phyloP scores from a whole-genome alignment of 495 filamentous ascomycete species.

The Xylaria intraflava region DNA sequence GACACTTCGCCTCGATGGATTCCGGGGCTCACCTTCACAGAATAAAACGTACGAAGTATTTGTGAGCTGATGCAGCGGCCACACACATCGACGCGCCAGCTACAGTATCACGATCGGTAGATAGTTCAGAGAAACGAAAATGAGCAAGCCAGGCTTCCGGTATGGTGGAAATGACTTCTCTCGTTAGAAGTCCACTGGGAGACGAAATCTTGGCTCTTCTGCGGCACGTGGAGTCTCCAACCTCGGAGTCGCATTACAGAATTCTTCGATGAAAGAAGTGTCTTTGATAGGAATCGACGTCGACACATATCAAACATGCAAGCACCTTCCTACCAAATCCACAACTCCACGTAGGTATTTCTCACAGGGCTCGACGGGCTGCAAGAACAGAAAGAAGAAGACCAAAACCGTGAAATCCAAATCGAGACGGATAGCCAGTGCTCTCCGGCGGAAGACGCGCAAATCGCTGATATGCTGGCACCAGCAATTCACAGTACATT shows the following conservation, averaged over 20 bases:
- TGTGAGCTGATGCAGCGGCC: too few species aligned
- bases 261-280: slow-evolving; percentile 17
- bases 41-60: too few species aligned
- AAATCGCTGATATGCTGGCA: slow-evolving; percentile 1
- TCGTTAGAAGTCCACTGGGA: slow-evolving; percentile 10
- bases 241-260: slow-evolving; percentile 10
- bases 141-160: slow-evolving; percentile 4
- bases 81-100: too few species aligned
- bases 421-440: slow-evolving; percentile 3
- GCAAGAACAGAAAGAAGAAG: slow-evolving; percentile 8
- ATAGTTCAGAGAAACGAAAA: too few species aligned
- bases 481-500: slow-evolving; percentile 5
- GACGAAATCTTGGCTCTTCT: slow-evolving; percentile 15
- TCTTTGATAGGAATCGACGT: slow-evolving; percentile 16
- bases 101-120: too few species aligned
- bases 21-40: too few species aligned
- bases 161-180: slow-evolving; percentile 1
- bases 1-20: too few species aligned
- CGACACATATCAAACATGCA: slow-evolving; percentile 15
- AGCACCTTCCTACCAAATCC: slow-evolving; percentile 9
- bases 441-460: slow-evolving; percentile 1
- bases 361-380: slow-evolving; percentile 5
- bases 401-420: slow-evolving; percentile 2
- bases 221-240: not conserved
- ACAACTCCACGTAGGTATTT: slow-evolving; percentile 18